Evolutionary conservation across 2,329 filamentous ascomycete genomes (phyloP).

Genomic region (Torrubiella hemipterigena): DNA sequence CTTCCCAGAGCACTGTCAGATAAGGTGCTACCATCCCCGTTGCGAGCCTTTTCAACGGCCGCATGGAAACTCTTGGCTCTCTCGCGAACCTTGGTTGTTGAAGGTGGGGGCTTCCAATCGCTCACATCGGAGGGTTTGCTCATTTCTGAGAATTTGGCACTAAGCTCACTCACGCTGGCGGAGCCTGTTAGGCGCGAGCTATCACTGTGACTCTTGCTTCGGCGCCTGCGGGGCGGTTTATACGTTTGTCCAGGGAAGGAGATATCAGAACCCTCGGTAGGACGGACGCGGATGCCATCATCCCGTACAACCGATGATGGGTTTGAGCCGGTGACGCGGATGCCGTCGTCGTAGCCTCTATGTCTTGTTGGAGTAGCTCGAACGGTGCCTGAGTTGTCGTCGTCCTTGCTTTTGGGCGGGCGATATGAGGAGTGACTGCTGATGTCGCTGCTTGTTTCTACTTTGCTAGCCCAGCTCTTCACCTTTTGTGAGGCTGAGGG

Average conservation of each 20-base stretch:
- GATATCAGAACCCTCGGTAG: conserved; percentile 9
- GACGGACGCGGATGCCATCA: conserved; percentile 8
- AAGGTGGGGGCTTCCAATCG: too few species aligned
- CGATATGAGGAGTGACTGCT: conserved; percentile 15
- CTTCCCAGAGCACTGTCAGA: too few species aligned
- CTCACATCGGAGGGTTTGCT: too few species aligned
- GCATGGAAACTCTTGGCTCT: too few species aligned
- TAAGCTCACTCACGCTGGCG: conserved; percentile 2
- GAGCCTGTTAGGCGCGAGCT: conserved; percentile 1
- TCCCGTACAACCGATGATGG: conserved; percentile 7
- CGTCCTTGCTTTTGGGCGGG: too few species aligned
- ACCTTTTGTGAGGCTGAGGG: conserved; percentile 47
- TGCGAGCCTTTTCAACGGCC: too few species aligned
- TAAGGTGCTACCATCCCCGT: too few species aligned
- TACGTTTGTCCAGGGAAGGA: conserved; percentile 8
- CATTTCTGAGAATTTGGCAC: conserved; percentile 4
- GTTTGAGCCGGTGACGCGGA: conserved; percentile 13
- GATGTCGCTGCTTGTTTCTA: conserved; percentile 33
- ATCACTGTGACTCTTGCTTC: conserved; percentile 5
- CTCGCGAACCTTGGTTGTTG: too few species aligned
- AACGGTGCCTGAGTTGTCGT: conserved; percentile 12
- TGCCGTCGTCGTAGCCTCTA: conserved; percentile 16
- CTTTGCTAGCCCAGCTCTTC: conserved; percentile 46
- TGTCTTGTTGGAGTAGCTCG: conserved; percentile 6
- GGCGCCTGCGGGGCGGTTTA: conserved; percentile 3